Conservation (phyloP, 106 monocot genomes). For the Chionographis japonica region DNA sequence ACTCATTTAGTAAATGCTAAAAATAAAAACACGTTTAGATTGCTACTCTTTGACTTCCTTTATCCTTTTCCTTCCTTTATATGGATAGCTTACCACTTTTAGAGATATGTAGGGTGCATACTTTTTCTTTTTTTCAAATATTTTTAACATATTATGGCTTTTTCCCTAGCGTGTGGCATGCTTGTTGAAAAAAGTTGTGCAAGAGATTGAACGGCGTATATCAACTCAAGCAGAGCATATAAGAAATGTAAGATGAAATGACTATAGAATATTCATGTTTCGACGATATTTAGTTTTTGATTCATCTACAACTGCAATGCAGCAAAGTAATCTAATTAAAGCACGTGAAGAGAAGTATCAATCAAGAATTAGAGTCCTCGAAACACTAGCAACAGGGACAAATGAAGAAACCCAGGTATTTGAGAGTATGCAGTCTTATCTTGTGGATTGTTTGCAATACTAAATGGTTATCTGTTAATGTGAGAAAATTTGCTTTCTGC, state of each 20-base stretch:
- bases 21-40: background rate
- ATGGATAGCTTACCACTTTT: background rate
- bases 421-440: background rate
- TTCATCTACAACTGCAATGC: conserved; percentile 3
- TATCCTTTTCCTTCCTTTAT: background rate
- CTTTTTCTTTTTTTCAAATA: background rate
- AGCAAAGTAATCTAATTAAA: conserved; percentile 65
- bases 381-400: conserved; percentile 64
- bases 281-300: background rate
- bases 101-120: background rate
- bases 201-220: conserved; percentile 86
- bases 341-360: conserved; percentile 71
- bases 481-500: background rate
- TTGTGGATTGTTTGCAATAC: background rate
- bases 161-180: conserved; percentile 56
- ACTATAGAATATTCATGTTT: background rate
- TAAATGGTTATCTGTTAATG: background rate
- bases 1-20: background rate
- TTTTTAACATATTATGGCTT: background rate
- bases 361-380: conserved; percentile 74
- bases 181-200: conserved; percentile 75
- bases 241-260: conserved; percentile 64
- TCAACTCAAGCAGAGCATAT: conserved; percentile 89
- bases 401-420: conserved; percentile 73
- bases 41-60: background rate